Conservation (phyloP, 2,329 filamentous ascomycete genomes). For the Claviceps quebecensis region DNA sequence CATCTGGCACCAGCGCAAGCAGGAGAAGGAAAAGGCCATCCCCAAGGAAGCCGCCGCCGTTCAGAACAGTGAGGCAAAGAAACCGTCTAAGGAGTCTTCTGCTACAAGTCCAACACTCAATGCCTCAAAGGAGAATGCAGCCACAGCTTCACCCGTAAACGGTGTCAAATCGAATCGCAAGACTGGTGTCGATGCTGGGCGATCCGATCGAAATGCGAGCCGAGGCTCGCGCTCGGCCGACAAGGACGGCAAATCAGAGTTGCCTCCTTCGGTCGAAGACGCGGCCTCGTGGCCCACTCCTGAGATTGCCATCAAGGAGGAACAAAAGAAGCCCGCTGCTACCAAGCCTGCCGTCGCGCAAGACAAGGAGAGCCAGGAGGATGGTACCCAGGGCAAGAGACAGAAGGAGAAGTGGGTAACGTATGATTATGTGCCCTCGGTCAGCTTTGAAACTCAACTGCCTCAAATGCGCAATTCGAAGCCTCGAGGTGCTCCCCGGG, state of each 20-base stretch:
- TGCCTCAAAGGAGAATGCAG: constrained; percentile 11
- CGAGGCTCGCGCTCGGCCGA: constrained; percentile 33
- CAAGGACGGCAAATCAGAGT: constrained; percentile 22
- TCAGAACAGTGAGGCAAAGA: constrained; percentile 31
- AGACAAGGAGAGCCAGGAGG: constrained; percentile 49
- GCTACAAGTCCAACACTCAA: constrained; percentile 5
- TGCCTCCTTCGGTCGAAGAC: constrained; percentile 57
- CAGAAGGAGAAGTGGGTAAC: constrained; percentile 79
- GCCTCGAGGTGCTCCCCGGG: constrained; percentile 34
- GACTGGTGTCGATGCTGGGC: constrained; percentile 23
- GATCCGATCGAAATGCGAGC: constrained; percentile 28
- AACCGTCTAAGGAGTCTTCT: constrained; percentile 11
- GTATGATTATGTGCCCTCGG: constrained; percentile 69
- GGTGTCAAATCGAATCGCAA: constrained; percentile 30
- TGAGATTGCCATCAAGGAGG: constrained; percentile 55
- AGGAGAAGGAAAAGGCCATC: constrained; percentile 44
- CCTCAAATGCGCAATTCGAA: constrained; percentile 38
- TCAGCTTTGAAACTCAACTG: constrained; percentile 75
- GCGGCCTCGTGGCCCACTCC: constrained; percentile 81
- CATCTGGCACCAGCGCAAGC: constrained; percentile 69
- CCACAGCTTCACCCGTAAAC: constrained; percentile 14
- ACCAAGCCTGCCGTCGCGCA: constrained; percentile 47
- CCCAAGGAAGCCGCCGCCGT: constrained; percentile 15
- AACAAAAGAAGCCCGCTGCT: constrained; percentile 49
- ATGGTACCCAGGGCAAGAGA: constrained; percentile 30